These are phyloP conservation scores for Gossypium rotundifolium DNA, from an alignment of 345 rosid species.

Conservation along the genomic window DNA sequence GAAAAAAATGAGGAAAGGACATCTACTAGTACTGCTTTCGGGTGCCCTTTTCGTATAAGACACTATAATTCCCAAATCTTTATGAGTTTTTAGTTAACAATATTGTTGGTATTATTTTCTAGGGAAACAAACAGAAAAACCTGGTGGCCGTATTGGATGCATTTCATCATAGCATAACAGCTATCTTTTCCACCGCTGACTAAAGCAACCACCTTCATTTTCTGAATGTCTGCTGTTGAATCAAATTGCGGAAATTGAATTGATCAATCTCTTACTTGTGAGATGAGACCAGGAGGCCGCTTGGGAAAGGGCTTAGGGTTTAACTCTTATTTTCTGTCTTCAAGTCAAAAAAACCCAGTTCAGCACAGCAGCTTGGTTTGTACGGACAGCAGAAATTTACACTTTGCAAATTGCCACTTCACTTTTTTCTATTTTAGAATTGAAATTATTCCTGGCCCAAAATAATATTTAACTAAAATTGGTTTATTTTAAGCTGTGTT, in stretches of 20 bases:
- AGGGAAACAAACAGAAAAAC: conserved; percentile 26
- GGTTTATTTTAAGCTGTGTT: too few relatives aligned
- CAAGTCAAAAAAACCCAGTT: neutral
- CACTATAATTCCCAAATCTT: neutral
- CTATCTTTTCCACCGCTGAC: conserved; percentile 99
- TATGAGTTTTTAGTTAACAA: neutral
- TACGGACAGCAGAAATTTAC: too few relatives aligned
- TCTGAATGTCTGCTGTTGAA: neutral
- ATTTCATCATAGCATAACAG: conserved; percentile 90
- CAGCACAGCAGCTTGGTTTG: too few relatives aligned
- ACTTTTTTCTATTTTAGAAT: too few relatives aligned
- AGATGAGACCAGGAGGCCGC: neutral
- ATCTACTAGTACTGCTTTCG: neutral
- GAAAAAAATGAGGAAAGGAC: neutral
- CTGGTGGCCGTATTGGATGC: conserved; percentile 81
- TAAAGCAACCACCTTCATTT: conserved; percentile 93
- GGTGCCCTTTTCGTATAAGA: neutral
- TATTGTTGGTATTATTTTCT: neutral
- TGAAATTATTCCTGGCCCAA: too few relatives aligned
- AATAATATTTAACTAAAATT: too few relatives aligned
- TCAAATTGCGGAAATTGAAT: neutral
- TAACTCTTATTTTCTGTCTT: neutral
- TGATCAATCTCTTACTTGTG: neutral
- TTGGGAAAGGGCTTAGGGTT: neutral
- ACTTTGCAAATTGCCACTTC: too few relatives aligned